Base-by-base conservation (phyloP, 2,329 filamentous ascomycete species). In the Lachnellula subtilissima region DNA sequence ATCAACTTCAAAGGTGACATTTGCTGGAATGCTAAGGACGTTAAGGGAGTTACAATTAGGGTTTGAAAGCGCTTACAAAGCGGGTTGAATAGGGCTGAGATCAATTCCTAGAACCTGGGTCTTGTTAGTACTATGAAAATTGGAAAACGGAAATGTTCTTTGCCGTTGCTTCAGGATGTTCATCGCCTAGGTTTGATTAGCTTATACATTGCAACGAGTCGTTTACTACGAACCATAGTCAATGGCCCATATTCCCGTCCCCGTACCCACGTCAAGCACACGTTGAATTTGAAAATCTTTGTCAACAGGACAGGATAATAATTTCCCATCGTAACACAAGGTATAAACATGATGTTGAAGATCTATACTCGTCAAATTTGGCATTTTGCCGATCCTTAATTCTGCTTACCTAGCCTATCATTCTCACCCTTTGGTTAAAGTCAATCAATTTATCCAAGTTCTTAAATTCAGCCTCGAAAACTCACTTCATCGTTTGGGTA, bases 1-100 rank as follows among this genome's bases (percentile, higher is more conserved):
- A 58, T 81, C 78, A 17, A 81, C 75, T 50, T 79, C 66, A 64
- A 81, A 81, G 14, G 70, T 71, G 25, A 78, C 69, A 58, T 81
- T 81, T 17, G 76, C 74, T 32, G 78, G 78, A 4, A 79, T 71
- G 39, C 43, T 48, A 32, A 15, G 14, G 9, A 32, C 8, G 9
- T 48, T 32, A 28, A 32, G 11, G 3, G 28, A 32, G 23, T 14
- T 12, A 11, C 8, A 12, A n/a, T 15, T 23, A 4, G 11, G 14
- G 22, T 11, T 48, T 48, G 12, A 48, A 5, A 40, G 35, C n/a
- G 1, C 47, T 35, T 52, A 55, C 52, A 48, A 60, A 8, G n/a
- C 6, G 12, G 73, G 70, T 51, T 76, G 73, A 5, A 73, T 73
- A 17, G 61, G 62, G 32, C 64, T 67, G 11, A 70, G 59, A 43